Evolutionary conservation across 2,329 filamentous ascomycete species (phyloP), one percentile per base, ranked within the genome.

Genomic region (Aspergillus sp.): DNA sequence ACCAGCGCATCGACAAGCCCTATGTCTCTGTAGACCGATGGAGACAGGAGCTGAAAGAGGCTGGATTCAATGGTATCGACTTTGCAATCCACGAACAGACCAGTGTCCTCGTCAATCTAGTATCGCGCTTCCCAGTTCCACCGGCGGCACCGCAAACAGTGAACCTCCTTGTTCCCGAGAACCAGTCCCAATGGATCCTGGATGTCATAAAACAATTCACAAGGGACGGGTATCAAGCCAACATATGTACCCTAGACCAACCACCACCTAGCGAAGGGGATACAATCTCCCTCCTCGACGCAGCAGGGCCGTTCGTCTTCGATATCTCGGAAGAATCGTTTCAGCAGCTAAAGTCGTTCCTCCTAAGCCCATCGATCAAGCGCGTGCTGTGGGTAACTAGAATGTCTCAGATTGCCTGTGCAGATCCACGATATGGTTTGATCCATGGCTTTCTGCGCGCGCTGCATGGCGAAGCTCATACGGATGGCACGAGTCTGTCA

Each of bases 371-470:
- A n/a, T 27, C 12, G 12, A 17, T 20, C 4, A 7, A 9, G 49
- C 27, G 19, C 3, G 40, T 60, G 3, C 3, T 62, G 1, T 62
- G 58, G 60, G 45, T 60, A 1, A 62, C 54, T 3, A 24, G 8
- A 1, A 19, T 49, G 12, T 24, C 51, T 1, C 57, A 62, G 24
- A 33, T 58, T 4, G 11, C 8, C 15, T 54, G 54, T 15, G 30
- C 42, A 5, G 41, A 62, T 44, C 58, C 60, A 5, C 30, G 64
- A 65, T 59, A 73, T 70, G 55, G 67, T 59, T 33, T 60, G 8
- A 40, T 51, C 0, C 44, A 56, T 8, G 60, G 60, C 0, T 22
- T 58, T 3, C n/a, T 58, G 2, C 47, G 60, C 0, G 27, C 40
- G 1, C n/a, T 45, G 1, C 22, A 37, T 20, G 17, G 13, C 1